Evolutionary conservation across 768 basidiomycete species (phyloP), one percentile per base, ranked within the genome.

Genomic region (Lactarius trivialis): DNA sequence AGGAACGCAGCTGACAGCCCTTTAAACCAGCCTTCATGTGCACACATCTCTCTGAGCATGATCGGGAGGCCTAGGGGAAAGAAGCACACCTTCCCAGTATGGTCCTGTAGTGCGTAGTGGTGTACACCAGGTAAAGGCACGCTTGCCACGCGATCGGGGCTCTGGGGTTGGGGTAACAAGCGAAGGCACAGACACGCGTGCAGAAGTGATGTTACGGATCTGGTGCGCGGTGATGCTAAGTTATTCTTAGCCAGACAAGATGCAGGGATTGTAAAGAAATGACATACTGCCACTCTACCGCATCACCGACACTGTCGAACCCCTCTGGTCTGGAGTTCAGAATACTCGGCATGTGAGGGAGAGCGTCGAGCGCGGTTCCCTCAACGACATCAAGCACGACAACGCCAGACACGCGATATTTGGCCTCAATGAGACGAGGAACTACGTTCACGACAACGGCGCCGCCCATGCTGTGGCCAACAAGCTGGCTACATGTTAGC

Each of bases 381-480:
- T 95, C 93, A 1, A 95, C 93, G 19, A 94, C 91, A 67, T 95
- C 93, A 3, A 95, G 75, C 1, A 95, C 93, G 0, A 81, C 82
- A 9, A 92, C 85, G 5, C 93, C 93, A 2, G 82, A 79, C 3
- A 98, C 77, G 15, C 79, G 79, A 67, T 91, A 96, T 53, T 85
- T 83, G 26, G 75, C 76, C 49, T 83, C 80, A 58, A 89, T 81
- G 2, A 99, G 77, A 19, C 74, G 70, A 1, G 91, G 83, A 63
- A 84, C 85, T 2, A 86, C 81, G 5, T 85, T 82, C 8, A 89
- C 84, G 24, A 91, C 82, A 4, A 97, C 94, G 0, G 94, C 87
- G 28, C 95, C 96, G 15, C 97, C 97, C 89, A 99, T 96, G 61
- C 92, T 95, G 71, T 99, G 97, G 0, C 97, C 97, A 9, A 97